phyloP scores from a whole-genome alignment of 2,329 filamentous ascomycete species.

The Ceratocystiopsis brevicomis region DNA sequence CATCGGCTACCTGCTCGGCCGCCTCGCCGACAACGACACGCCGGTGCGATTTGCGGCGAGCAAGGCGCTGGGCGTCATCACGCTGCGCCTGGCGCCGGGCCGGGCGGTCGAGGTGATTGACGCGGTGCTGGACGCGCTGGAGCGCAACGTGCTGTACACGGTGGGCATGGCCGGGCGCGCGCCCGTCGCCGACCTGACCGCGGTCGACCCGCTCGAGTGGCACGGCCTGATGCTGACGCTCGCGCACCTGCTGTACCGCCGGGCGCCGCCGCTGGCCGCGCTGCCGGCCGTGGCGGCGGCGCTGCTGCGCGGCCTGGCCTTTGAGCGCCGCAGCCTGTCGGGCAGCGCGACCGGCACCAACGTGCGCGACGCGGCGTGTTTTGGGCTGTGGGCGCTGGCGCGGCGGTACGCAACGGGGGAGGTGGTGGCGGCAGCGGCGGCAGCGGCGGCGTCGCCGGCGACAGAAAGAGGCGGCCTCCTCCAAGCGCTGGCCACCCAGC shows the following conservation, averaged over 20 bases:
- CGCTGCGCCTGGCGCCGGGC: slow-evolving; percentile 56
- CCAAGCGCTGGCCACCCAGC: slow-evolving; percentile 61
- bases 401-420: slow-evolving; percentile 71
- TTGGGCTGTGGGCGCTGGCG: slow-evolving; percentile 85
- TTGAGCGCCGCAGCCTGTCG: slow-evolving; percentile 72
- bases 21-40: slow-evolving; percentile 71
- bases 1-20: slow-evolving; percentile 64
- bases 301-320: slow-evolving; percentile 61
- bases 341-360: slow-evolving; percentile 77
- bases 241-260: slow-evolving; percentile 68
- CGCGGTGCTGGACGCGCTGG: slow-evolving; percentile 56
- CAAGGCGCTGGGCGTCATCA: slow-evolving; percentile 77
- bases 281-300: slow-evolving; percentile 59
- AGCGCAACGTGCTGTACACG: slow-evolving; percentile 33
- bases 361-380: slow-evolving; percentile 87
- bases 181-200: slow-evolving; percentile 39
- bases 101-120: slow-evolving; percentile 81
- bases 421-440: slow-evolving; percentile 36
- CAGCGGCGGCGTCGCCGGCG: too few species aligned
- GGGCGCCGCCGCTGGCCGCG: slow-evolving; percentile 53
- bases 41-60: slow-evolving; percentile 79
- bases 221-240: slow-evolving; percentile 81
- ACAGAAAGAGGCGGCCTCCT: slow-evolving; percentile 26
- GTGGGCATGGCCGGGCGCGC: slow-evolving; percentile 13
- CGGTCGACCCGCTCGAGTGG: slow-evolving; percentile 71